A percentile compares a stretch with the other conserved stretches of the same genome.
Conservation (phyloP, 257 asterid species). For the Solanum lycopersicoides region DNA sequence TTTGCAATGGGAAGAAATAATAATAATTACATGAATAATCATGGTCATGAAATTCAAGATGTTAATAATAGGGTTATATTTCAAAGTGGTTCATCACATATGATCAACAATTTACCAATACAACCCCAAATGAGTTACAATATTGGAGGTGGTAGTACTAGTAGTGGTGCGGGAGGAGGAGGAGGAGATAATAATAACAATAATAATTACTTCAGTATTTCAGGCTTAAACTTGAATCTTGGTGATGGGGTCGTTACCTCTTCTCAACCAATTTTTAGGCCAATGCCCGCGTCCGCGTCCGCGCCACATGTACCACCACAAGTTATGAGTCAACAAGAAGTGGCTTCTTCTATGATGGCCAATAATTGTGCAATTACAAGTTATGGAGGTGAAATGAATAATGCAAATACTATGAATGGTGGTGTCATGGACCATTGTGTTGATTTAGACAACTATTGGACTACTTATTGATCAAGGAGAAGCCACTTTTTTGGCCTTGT, state of each 20-base stretch:
- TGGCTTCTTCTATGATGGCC: background rate
- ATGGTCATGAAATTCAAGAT: conserved; percentile 49
- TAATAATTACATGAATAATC: conserved; percentile 32
- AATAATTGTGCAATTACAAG: conserved; percentile 4
- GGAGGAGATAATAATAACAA: background rate
- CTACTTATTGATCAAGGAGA: conserved; percentile 22
- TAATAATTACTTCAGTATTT: conserved; percentile 49
- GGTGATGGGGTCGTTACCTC: conserved; percentile 21
- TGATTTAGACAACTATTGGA: conserved; percentile 66
- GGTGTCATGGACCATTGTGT: conserved; percentile 63
- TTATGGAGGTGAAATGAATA: conserved; percentile 32
- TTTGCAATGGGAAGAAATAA: conserved; percentile 12
- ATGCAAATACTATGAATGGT: conserved; percentile 3
- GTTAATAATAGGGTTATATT: conserved; percentile 15
- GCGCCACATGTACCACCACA: conserved; percentile 2
- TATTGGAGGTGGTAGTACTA: background rate
- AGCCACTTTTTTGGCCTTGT: background rate
- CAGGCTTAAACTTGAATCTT: conserved; percentile 70
- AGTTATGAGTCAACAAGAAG: conserved; percentile 37
- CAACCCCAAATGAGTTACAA: conserved; percentile 41
- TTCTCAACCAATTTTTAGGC: conserved; percentile 26
- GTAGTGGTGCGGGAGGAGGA: background rate
- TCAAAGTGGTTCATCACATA: conserved; percentile 17
- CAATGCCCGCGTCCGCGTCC: conserved; percentile 7
- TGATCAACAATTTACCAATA: conserved; percentile 29